Percentiles rank a stretch among this genome's conserved stretches.
Conservation (phyloP, 176 grass and related monocot species). For the Tuctoria greenei region DNA sequence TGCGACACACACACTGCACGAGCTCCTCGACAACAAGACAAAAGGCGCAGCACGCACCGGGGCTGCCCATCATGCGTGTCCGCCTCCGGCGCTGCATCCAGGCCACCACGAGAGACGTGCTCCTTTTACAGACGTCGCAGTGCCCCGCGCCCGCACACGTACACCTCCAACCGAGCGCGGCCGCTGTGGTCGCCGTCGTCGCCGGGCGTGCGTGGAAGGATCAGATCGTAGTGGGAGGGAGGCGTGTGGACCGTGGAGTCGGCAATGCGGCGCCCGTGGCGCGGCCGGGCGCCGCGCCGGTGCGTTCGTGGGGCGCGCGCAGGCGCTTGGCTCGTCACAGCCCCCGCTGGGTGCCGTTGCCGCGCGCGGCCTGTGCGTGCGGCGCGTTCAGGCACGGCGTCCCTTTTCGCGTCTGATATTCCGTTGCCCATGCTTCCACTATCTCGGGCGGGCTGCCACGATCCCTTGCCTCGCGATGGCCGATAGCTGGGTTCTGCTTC, state of each 20-base stretch:
- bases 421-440: constrained; percentile 57
- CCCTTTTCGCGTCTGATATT: constrained; percentile 4
- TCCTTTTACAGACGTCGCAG: constrained; percentile 40
- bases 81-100: background rate
- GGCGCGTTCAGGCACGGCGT: constrained; percentile 5
- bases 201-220: background rate
- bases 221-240: background rate
- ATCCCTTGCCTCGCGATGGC: constrained; percentile 24
- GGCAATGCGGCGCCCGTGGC: too few species aligned
- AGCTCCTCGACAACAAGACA: constrained; percentile 16
- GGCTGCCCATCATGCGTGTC: constrained; percentile 28
- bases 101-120: background rate
- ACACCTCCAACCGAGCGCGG: background rate
- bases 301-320: background rate
- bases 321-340: background rate
- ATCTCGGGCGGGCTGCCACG: constrained; percentile 39
- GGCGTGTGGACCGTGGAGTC: constrained; percentile 7
- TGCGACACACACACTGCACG: background rate
- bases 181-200: background rate
- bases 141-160: constrained; percentile 36
- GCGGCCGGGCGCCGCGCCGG: background rate
- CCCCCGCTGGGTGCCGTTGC: too few species aligned
- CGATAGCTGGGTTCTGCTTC: constrained; percentile 16
- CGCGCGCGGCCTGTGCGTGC: background rate
- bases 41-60: constrained; percentile 18